Evolutionary conservation across 2,329 filamentous ascomycete genomes (phyloP).

Genomic region (Diaporthe nobilis): DNA sequence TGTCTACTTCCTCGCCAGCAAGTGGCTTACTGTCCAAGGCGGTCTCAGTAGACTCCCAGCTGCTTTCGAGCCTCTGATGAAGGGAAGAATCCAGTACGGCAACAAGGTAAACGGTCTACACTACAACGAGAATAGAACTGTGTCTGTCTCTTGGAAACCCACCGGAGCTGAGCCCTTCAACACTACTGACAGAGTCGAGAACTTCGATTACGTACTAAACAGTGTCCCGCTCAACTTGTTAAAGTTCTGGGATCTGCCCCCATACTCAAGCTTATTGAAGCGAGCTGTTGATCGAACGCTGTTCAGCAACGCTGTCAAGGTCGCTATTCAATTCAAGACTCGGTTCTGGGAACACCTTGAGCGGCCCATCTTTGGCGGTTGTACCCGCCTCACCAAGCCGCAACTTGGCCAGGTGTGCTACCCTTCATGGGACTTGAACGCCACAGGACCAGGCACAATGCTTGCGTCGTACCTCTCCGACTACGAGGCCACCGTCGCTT

Average conservation of each 20-base stretch:
- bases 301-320: constrained; percentile 49
- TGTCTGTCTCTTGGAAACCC: constrained; percentile 2
- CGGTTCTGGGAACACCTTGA: constrained; percentile 51
- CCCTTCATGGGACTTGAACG: constrained; percentile 66
- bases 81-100: constrained; percentile 45
- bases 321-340: constrained; percentile 70
- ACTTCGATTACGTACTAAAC: constrained; percentile 44
- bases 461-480: constrained; percentile 62
- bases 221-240: constrained; percentile 12
- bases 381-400: constrained; percentile 60
- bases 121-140: background rate
- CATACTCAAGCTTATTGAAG: constrained; percentile 9
- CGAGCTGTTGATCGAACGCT: constrained; percentile 12
- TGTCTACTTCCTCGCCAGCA: constrained; percentile 47
- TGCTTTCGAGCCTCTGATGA: constrained; percentile 53
- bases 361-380: constrained; percentile 59
- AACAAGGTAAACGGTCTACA: constrained; percentile 44
- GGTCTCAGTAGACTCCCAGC: constrained; percentile 53
- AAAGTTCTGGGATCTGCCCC: constrained; percentile 10
- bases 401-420: constrained; percentile 68
- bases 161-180: constrained; percentile 6
- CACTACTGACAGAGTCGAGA: background rate
- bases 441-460: constrained; percentile 64
- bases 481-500: constrained; percentile 56
- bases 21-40: constrained; percentile 50